These are phyloP conservation scores for Pseudozyma sp. DNA, from an alignment of 1,284 basidiomycete genomes.

Conservation along the genomic window DNA sequence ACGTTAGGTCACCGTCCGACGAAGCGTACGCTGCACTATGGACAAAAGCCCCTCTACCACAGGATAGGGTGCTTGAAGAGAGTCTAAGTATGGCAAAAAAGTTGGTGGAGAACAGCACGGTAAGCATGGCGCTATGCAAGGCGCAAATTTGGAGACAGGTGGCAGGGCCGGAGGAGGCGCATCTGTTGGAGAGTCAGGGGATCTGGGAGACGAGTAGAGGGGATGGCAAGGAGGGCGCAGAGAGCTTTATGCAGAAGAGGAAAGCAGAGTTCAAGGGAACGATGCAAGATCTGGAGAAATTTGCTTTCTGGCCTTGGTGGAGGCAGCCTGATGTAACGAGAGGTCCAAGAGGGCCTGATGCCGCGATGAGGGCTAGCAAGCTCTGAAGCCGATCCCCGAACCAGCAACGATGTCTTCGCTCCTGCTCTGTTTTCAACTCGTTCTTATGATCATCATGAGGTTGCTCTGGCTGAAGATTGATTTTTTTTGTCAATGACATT, in stretches of 20 bases:
- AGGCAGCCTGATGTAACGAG: conserved; percentile 38
- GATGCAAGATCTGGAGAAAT: conserved; percentile 46
- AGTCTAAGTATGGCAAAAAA: conserved; percentile 46
- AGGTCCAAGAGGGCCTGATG: conserved; percentile 32
- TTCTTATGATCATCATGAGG: too few relatives aligned
- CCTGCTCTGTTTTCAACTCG: too few relatives aligned
- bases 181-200: conserved; percentile 50
- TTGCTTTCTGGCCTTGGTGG: conserved; percentile 62
- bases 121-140: conserved; percentile 60
- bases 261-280: conserved; percentile 42
- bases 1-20: conserved; percentile 37
- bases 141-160: conserved; percentile 50
- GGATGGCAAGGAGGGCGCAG: conserved; percentile 54
- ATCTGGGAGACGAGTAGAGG: conserved; percentile 44
- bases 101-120: conserved; percentile 47
- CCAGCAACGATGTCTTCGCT: too few relatives aligned
- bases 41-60: conserved; percentile 25
- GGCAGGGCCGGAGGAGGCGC: conserved; percentile 50
- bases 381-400: background rate
- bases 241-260: conserved; percentile 56
- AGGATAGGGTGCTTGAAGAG: conserved; percentile 41
- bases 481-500: background rate
- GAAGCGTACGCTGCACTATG: conserved; percentile 36
- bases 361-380: conserved; percentile 24
- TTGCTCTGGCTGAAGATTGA: too few relatives aligned